Base-by-base conservation (phyloP, 1,284 basidiomycete species). In the Cerioporus squamosus region DNA sequence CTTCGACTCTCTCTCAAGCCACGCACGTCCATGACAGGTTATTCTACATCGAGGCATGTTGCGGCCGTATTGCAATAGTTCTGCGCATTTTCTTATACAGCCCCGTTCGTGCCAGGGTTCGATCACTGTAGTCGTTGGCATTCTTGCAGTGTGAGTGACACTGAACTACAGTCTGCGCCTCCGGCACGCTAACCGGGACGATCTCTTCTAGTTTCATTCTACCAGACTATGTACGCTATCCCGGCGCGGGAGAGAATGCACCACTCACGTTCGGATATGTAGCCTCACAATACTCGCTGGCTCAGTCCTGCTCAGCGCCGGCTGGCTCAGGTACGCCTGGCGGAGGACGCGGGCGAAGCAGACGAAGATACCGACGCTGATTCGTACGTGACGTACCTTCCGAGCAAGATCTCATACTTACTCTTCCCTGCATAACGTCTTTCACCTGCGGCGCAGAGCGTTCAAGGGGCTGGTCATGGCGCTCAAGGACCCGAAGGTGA, bases 331-430 rank as follows among this genome's bases (percentile, higher is more conserved):
- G 82, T 84, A 0, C 83, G 91, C 7, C 79, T 93, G 31, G 81
- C 87, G 0, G 90, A 92, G 69, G 90, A 93, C 68, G 85, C 83
- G n/a, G 88, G 88, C 2, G 88, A 89, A 72, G 84, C 85, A 0
- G 87, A 90, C 62, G 73, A 81, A 60, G 87, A 88, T 64, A 78
- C 78, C 43, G 69, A 70, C 0, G 70, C 80, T 44, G 81, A 85
- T 49, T 81, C 83, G 84, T 87, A 63, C 46, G 83, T 75, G 33
- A 36, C 33, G 3, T 15, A 10, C 12, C 33, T 36, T 29, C 15
- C 7, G 17, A 10, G n/a, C n/a, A n/a, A 7, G 29, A 33, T 12
- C 26, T 26, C 38, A 14, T n/a, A n/a, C n/a, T n/a, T n/a, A n/a
- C n/a, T 9, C 43, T n/a, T 18, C 7, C n/a, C 33, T 36, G 9